Evolutionary conservation across 805 yeast species (phyloP), one percentile per base, ranked within the genome.

Genomic region (Nakazawaea populi): DNA sequence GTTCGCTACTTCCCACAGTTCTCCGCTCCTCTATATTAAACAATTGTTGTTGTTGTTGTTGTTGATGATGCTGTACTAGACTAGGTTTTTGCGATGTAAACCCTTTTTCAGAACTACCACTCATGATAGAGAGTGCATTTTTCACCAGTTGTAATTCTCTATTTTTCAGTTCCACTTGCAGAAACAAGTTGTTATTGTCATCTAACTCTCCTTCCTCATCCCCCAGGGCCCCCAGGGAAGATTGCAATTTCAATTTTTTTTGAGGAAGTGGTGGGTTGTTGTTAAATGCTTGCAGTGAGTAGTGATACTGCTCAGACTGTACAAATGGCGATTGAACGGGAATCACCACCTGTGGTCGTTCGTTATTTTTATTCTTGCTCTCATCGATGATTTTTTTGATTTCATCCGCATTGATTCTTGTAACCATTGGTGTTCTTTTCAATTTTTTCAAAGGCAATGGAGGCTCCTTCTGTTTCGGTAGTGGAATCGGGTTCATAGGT

Each of bases 371-470:
- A 4, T 8, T 38, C 11, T 44, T 35, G 18, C 31, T 31, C 18
- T 44, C 52, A 36, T 49, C 24, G 36, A 49, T 49, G 41, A 44
- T 49, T 14, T 44, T 49, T 30, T 44, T 49, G 38, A 49, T 49
- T 42, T 44, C 48, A 35, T 49, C 48, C 6, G 52, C 18, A 42
- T 42, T 42, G 5, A 37, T 36, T 32, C 29, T 43, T 24, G 43
- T 37, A 7, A 39, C 39, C 29, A 46, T 6, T 27, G 48, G 38
- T 14, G 39, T 24, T 18, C 34, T 31, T 28, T 40, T 47, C 11
- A 32, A 32, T 40, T 41, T 39, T 41, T 38, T 47, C 36, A 40
- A 31, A 3, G 41, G 40, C 6, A 32, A 9, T 11, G 49, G 42
- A 12, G 14, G 42, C 8, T 39, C 30, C n/a, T 38, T 40, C 24